Evolutionary conservation across 257 asterid species (phyloP), one percentile per base, ranked within the genome.

Genomic region (Salvia splendens): DNA sequence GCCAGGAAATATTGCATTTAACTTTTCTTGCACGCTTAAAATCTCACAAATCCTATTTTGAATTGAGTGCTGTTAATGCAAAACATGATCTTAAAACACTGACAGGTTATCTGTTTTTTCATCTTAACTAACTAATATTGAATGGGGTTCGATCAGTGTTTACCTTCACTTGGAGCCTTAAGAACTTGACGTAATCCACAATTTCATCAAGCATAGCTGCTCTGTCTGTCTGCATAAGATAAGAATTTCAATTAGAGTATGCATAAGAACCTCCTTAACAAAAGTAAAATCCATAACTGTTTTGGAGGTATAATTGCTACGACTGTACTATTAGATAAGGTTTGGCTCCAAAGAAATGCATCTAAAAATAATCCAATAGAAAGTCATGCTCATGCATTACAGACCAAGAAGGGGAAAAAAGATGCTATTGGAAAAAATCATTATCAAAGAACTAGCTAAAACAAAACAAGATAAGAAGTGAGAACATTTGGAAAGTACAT

Each of bases 151-250:
- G 8, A 38, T 65, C 36, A 50, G 51, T 46, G 30, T 85, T 24
- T 24, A 92, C 98, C 97, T 92, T 92, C 73, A 89, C 96, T 80
- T 92, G 98, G 69, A 92, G 97, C 67, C 89, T 82, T 71, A 92
- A 83, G 88, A 92, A 92, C 82, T 92, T 92, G 68, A 92, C 97
- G 66, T 92, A 92, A 81, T 92, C 98, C 77, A 89, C 95, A 55
- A 92, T 86, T 78, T 92, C 97, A 66, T 92, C 98, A 67, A 92
- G 89, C 98, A 92, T 92, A 36, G 88, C 91, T 15, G 98, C 98
- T 85, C 91, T 87, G 79, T 92, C 98, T 33, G 97, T 86, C 98
- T 92, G 93, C 77, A 66, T 62, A 16, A 60, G 30, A 24, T 24
- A 24, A 43, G 47, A 10, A 32, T 3, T 33, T 51, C 12, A 36